phyloP scores from a whole-genome alignment of 2,329 filamentous ascomycete genomes.

The Neophaeococcomyces mojaviensis region DNA sequence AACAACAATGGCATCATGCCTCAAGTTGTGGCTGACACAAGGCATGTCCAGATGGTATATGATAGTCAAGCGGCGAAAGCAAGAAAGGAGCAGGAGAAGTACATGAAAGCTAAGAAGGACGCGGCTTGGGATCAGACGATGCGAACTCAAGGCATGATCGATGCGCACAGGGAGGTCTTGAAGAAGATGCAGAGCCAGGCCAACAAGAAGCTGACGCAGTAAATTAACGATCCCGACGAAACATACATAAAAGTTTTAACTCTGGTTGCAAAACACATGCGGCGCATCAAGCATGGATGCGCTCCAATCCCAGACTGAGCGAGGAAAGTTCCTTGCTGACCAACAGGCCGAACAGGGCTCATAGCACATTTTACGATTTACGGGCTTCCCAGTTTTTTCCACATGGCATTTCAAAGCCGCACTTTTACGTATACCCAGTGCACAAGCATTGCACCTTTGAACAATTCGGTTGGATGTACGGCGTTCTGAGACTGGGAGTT shows the following conservation, averaged over 20 bases:
- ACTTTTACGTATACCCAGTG: too few species aligned
- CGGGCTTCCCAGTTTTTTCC: too few species aligned
- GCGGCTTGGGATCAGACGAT: slow-evolving; percentile 66
- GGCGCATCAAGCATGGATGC: too few species aligned
- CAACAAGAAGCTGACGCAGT: slow-evolving; percentile 28
- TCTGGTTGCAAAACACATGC: too few species aligned
- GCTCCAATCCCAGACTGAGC: too few species aligned
- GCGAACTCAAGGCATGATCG: slow-evolving; percentile 65
- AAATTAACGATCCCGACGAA: background rate
- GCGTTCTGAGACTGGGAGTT: too few species aligned
- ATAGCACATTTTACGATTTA: too few species aligned
- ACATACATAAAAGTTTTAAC: background rate
- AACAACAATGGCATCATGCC: slow-evolving; percentile 22
- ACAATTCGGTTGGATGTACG: too few species aligned
- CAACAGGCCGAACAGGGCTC: too few species aligned
- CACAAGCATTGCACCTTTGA: too few species aligned
- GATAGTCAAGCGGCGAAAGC: slow-evolving; percentile 58
- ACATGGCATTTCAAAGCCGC: too few species aligned
- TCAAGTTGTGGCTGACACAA: slow-evolving; percentile 30
- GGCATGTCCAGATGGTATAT: slow-evolving; percentile 43
- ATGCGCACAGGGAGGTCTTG: slow-evolving; percentile 71
- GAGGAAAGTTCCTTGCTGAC: too few species aligned
- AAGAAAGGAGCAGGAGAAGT: slow-evolving; percentile 51
- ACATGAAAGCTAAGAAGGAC: slow-evolving; percentile 52
- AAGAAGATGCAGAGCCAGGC: slow-evolving; percentile 65